Evolutionary conservation across 345 rosid genomes (phyloP).

Genomic region (Nasturtium officinale): DNA sequence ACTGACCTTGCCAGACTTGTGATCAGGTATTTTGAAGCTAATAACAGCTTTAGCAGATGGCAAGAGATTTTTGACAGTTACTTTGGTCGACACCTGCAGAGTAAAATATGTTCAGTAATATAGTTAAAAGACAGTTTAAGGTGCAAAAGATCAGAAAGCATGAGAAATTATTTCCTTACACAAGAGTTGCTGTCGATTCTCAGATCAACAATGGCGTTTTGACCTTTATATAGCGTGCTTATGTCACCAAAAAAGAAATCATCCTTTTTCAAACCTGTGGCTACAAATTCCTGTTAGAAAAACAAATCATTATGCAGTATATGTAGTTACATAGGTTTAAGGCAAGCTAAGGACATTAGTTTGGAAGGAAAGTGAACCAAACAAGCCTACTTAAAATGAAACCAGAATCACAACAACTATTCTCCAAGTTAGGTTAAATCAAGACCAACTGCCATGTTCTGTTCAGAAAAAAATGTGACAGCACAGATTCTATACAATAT

Average conservation of each 20-base stretch:
- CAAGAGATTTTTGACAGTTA: constrained; percentile 61
- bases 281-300: constrained; percentile 63
- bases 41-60: constrained; percentile 62
- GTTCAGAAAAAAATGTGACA: not conserved
- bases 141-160: constrained; percentile 1
- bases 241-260: constrained; percentile 70
- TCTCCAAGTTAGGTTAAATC: not conserved
- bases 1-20: constrained; percentile 93
- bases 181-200: constrained; percentile 75
- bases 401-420: not conserved
- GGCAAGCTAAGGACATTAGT: not conserved
- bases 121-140: not conserved
- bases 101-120: constrained; percentile 4
- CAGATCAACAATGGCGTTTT: constrained; percentile 68
- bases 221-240: constrained; percentile 60
- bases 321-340: not conserved
- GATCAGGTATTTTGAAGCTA: constrained; percentile 81
- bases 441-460: not conserved
- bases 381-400: not conserved
- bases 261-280: constrained; percentile 72
- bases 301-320: not conserved
- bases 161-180: constrained; percentile 46
- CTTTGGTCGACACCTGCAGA: constrained; percentile 67
- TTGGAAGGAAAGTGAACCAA: not conserved
- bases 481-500: constrained; percentile 1